phyloP scores from a whole-genome alignment of 768 basidiomycete genomes.

The Mycena polygramma region DNA sequence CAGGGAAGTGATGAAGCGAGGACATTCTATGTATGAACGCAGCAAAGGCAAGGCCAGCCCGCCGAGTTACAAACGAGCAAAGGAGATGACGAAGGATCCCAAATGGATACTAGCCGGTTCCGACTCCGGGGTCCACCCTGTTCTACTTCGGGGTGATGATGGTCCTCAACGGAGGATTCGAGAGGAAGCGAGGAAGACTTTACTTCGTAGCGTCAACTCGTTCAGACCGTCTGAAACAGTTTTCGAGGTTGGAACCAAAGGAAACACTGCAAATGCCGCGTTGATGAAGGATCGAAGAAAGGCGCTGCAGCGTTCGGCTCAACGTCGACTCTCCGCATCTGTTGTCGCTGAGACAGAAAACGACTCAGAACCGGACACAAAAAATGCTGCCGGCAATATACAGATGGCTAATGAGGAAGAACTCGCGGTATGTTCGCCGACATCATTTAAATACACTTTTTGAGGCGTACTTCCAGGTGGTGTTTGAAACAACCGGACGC shows the following conservation, averaged over 20 bases:
- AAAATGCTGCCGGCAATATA: constrained; percentile 52
- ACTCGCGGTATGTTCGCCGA: constrained; percentile 67
- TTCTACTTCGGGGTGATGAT: constrained; percentile 61
- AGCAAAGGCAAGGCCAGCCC: constrained; percentile 91
- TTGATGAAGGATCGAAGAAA: constrained; percentile 93
- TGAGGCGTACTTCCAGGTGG: constrained; percentile 59
- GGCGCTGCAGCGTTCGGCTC: constrained; percentile 75
- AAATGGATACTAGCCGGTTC: constrained; percentile 80
- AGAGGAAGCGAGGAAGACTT: constrained; percentile 70
- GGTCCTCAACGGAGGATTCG: constrained; percentile 52
- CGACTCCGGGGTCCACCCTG: constrained; percentile 79
- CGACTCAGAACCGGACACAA: constrained; percentile 51
- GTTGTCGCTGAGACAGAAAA: constrained; percentile 49
- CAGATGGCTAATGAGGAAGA: constrained; percentile 87
- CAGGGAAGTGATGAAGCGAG: constrained; percentile 87
- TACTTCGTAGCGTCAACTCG: constrained; percentile 81
- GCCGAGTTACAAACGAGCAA: constrained; percentile 89
- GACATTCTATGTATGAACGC: constrained; percentile 94
- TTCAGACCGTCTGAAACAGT: constrained; percentile 93
- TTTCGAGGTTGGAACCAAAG: constrained; percentile 88
- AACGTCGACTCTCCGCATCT: constrained; percentile 55
- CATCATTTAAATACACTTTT: constrained; percentile 23
- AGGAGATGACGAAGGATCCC: constrained; percentile 82
- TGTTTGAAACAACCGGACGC: constrained; percentile 69
- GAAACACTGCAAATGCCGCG: constrained; percentile 68